Evolutionary conservation across 805 yeast species (phyloP).

Genomic region (Phaffomyces thermotolerans): DNA sequence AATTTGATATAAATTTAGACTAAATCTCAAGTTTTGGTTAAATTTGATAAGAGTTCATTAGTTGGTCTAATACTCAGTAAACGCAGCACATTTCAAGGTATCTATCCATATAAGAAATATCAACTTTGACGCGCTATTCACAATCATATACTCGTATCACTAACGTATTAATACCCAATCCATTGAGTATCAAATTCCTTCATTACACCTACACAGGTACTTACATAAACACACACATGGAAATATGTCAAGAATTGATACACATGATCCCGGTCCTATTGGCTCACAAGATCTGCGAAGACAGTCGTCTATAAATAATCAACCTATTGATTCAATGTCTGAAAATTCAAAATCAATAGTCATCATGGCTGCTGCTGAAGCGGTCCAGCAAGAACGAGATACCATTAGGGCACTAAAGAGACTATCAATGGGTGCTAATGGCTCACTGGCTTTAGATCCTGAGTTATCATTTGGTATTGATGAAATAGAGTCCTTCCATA

Average conservation of each 20-base stretch:
- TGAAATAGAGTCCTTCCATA: constrained; percentile 22
- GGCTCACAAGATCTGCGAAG: background rate
- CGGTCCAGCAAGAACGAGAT: constrained; percentile 67
- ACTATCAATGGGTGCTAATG: constrained; percentile 57
- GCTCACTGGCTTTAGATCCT: constrained; percentile 52
- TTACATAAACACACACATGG: no score
- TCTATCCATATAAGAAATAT: no score
- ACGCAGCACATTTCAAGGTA: no score
- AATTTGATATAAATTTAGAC: no score
- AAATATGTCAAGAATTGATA: background rate
- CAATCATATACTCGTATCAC: no score
- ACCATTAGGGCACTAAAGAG: constrained; percentile 70
- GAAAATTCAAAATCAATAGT: constrained; percentile 35
- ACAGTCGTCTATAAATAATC: background rate
- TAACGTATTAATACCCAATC: no score
- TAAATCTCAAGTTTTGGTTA: no score
- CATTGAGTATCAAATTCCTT: no score
- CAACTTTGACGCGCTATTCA: no score
- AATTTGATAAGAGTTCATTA: no score
- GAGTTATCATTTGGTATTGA: constrained; percentile 49
- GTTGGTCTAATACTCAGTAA: no score
- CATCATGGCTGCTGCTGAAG: constrained; percentile 56
- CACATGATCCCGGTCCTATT: background rate
- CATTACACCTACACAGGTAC: no score
- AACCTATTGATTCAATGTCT: background rate